These are phyloP conservation scores for Fragosphaeria purpurea DNA, from an alignment of 2,329 filamentous ascomycete genomes.

Conservation along the genomic window DNA sequence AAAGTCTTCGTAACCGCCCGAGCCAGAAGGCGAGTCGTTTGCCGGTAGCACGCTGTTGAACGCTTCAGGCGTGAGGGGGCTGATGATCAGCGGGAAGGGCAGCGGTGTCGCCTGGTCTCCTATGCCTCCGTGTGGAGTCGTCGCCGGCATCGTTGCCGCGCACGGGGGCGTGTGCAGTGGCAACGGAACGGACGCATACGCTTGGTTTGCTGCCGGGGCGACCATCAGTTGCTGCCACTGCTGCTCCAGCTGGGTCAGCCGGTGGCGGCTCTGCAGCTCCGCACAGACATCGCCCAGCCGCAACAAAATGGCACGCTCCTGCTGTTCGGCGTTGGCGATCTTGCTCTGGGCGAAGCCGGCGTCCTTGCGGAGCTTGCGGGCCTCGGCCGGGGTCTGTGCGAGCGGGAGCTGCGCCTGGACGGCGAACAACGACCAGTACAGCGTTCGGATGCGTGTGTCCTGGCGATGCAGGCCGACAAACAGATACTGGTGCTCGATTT, in stretches of 20 bases:
- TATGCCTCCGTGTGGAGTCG: too few relatives aligned
- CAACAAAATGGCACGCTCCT: conserved; percentile 34
- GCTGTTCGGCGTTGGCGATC: conserved; percentile 33
- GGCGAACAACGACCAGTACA: conserved; percentile 29
- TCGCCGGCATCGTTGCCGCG: too few relatives aligned
- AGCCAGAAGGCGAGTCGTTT: too few relatives aligned
- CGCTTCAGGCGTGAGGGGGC: conserved; percentile 1
- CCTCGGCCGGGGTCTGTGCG: conserved; percentile 10
- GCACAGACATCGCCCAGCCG: conserved; percentile 39
- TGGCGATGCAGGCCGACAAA: conserved; percentile 30
- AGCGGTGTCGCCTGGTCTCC: too few relatives aligned
- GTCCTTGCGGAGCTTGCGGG: conserved; percentile 29
- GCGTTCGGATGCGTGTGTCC: conserved; percentile 23
- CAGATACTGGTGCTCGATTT: conserved; percentile 38
- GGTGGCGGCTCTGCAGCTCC: conserved; percentile 36
- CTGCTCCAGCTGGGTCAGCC: conserved; percentile 24
- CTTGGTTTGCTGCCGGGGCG: background rate
- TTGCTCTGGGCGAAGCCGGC: conserved; percentile 30
- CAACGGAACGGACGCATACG: background rate
- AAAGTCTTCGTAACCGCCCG: too few relatives aligned
- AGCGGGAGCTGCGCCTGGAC: conserved; percentile 22
- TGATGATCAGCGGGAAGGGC: background rate
- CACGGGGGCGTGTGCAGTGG: background rate
- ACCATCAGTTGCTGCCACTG: conserved; percentile 12
- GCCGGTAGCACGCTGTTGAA: background rate